Evolutionary conservation across 1,139 yeast species (phyloP), one percentile per base, ranked within the genome.

Genomic region (Candida sp.): DNA sequence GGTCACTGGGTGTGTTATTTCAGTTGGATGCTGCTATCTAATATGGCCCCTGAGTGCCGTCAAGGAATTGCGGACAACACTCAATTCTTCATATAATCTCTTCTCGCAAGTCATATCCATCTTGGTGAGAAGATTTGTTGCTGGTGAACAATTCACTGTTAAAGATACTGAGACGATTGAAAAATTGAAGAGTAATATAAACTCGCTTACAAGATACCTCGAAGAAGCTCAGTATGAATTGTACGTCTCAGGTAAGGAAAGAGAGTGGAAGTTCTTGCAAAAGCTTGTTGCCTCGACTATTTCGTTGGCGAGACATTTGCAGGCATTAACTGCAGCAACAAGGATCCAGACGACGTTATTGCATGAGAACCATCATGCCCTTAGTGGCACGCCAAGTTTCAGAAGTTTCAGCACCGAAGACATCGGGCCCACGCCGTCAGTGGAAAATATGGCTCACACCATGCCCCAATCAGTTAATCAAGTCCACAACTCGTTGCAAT

Each of bases 21-120:
- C 92, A 0, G 83, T 84, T 11, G 49, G 72, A 1, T 72, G 85
- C 3, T 89, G 96, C 63, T 84, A 84, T 58, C 22, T 75, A 0
- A 55, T 88, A 7, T 84, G 90, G 85, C 93, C 94, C 0, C 75
- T 78, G 6, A 77, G 84, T 37, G 92, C 94, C 0, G 75, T 75
- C 3, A 60, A 61, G 7, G 68, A 73, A 45, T 66, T 88, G 45
- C 78, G 81, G 30, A 59, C 59, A 6, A 69, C 78, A 3, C 66
- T 88, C 45, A 84, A 83, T 56, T 81, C 80, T 46, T 77, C 85
- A 35, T 83, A 82, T 62, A 75, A 78, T 47, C 63, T 77, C 27
- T 78, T 87, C 75, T 79, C 90, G 0, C 70, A 75, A 25, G 70
- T 83, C 43, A 66, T 88, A 23, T 72, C 80, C 2, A 66, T 77